These are phyloP conservation scores for Sphaerobolus stellatus DNA, from an alignment of 1,284 basidiomycete genomes.

Conservation along the genomic window DNA sequence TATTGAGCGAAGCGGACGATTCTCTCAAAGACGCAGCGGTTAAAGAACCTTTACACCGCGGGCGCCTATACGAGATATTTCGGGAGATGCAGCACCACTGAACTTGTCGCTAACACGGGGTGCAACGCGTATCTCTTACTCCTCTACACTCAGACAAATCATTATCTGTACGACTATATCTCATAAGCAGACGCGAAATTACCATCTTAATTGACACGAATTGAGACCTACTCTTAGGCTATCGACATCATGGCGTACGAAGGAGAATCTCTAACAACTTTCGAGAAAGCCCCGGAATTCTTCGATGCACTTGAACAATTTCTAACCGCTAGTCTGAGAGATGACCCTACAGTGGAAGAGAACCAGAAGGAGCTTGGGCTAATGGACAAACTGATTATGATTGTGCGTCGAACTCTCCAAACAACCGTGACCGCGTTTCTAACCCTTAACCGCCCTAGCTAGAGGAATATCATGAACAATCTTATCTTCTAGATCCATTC, in stretches of 20 bases:
- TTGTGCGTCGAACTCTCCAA: slow-evolving; percentile 25
- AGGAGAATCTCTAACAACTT: slow-evolving; percentile 48
- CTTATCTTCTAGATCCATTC: slow-evolving; percentile 94
- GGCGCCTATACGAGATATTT: too few relatives aligned
- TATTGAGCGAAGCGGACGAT: too few relatives aligned
- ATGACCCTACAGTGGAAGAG: slow-evolving; percentile 48
- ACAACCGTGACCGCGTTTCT: not conserved
- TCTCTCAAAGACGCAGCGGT: too few relatives aligned
- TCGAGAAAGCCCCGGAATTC: slow-evolving; percentile 65
- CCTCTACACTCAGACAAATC: too few relatives aligned
- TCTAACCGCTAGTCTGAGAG: slow-evolving; percentile 48
- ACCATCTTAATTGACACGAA: too few relatives aligned
- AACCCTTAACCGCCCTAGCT: slow-evolving; percentile 53
- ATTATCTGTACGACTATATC: too few relatives aligned
- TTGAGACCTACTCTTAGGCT: not conserved
- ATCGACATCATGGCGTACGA: slow-evolving; percentile 37
- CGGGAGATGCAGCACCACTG: too few relatives aligned
- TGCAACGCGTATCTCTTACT: too few relatives aligned
- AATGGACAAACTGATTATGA: slow-evolving; percentile 39
- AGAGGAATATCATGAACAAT: slow-evolving; percentile 88
- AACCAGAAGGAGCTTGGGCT: slow-evolving; percentile 41
- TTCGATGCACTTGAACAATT: slow-evolving; percentile 50
- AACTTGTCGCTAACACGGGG: too few relatives aligned
- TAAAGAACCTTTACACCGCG: too few relatives aligned
- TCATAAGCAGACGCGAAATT: too few relatives aligned